Evolutionary conservation across 2,329 filamentous ascomycete genomes (phyloP), one percentile per base, ranked within the genome.

Genomic region (Fusarium annulatum): DNA sequence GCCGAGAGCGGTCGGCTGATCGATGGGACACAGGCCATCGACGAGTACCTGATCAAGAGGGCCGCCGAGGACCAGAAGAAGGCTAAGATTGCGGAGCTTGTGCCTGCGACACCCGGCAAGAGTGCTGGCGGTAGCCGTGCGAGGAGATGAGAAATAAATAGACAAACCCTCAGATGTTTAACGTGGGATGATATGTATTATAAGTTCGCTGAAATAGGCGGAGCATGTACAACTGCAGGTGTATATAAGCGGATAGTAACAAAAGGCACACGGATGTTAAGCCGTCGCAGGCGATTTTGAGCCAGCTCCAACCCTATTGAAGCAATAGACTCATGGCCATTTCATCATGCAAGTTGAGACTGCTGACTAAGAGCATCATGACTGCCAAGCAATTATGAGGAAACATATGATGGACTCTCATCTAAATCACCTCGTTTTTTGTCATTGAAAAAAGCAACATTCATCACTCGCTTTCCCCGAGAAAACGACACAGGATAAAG

Each of bases 1-100:
- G 82, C 83, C 64, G 82, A 90, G 59, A 82, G 86, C 21, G 90
- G 90, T 23, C 79, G 80, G 65, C 73, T 93, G 53, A 81, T 95
- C n/a, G 84, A 91, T 76, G 91, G 91, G n/a, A 75, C 81, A 39
- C 78, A 85, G 77, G 81, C 79, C 63, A 87, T 91, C 60, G 81
- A 88, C 49, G 72, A 74, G 10, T 80, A 78, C 64, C 65, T 83
- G 71, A 75, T 79, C 73, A 71, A 79, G 75, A 81, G 77, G 76
- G 49, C 78, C 43, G 66, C 71, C 14, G 80, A 83, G 74, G 81
- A 84, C 42, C 75, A 79, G 69, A 77, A 80, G 77, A 76, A 79
- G 78, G 74, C 79, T 59, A 80, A 77, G 75, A 72, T 76, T 53
- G 80, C 80, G 14, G 79, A 82, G 75, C 60, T 81, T 66, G 78